Conservation (phyloP, 78 protist species). For the Guillardia theta region DNA sequence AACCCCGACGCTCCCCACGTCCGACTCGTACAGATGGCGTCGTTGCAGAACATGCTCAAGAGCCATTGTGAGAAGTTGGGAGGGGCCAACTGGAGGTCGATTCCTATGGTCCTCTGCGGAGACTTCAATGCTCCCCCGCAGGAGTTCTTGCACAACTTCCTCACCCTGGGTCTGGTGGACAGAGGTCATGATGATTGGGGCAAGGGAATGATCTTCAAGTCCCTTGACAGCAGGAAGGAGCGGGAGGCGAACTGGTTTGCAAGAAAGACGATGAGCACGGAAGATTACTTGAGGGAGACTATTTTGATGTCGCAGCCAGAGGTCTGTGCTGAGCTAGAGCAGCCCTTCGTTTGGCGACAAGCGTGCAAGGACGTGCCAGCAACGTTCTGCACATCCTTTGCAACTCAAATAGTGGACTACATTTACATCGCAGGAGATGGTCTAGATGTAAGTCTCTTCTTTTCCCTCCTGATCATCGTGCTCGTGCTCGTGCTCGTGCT, state of each 20-base stretch:
- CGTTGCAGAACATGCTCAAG: background rate
- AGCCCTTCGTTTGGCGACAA: background rate
- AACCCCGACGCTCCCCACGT: conserved; percentile 10
- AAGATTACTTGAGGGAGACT: no score
- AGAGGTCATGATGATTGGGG: background rate
- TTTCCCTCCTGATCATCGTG: no score
- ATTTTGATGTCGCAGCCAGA: no score
- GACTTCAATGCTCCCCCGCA: background rate
- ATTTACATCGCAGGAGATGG: no score
- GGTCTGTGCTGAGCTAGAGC: background rate
- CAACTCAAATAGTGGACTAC: background rate
- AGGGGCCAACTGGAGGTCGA: background rate
- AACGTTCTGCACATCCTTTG: background rate
- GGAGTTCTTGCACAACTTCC: background rate
- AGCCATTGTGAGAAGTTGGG: background rate
- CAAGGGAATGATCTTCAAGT: background rate
- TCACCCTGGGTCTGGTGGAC: background rate
- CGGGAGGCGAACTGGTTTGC: background rate
- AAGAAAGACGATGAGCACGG: background rate
- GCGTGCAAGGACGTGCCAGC: background rate
- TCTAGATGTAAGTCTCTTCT: no score
- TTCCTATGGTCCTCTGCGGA: background rate
- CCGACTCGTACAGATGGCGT: background rate
- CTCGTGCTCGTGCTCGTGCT: no score
- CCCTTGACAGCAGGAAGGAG: background rate